phyloP scores from a whole-genome alignment of 2,329 filamentous ascomycete species.

The Penicillium paneum region DNA sequence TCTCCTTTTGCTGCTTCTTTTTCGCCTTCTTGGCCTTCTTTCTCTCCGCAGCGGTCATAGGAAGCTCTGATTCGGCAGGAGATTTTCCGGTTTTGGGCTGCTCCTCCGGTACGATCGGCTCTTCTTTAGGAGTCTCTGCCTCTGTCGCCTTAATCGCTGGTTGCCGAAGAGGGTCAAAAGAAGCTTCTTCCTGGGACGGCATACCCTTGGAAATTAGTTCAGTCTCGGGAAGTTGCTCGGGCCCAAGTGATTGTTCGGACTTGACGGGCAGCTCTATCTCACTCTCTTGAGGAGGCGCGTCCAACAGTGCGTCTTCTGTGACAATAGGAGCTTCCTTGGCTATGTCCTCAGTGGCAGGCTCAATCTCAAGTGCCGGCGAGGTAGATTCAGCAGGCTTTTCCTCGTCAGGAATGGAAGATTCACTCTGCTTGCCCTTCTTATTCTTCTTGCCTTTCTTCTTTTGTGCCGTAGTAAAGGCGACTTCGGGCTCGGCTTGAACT shows the following conservation, averaged over 20 bases:
- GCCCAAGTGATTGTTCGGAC: neutral
- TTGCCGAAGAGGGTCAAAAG: neutral
- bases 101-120: neutral
- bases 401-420: conserved; percentile 12
- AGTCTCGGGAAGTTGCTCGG: neutral
- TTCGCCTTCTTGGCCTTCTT: conserved; percentile 19
- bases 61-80: conserved; percentile 7
- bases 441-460: conserved; percentile 42
- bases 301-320: neutral
- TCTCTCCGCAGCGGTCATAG: conserved; percentile 17
- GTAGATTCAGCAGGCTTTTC: conserved; percentile 9
- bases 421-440: conserved; percentile 21
- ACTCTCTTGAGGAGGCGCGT: neutral
- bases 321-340: neutral
- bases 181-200: neutral
- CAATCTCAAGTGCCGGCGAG: neutral
- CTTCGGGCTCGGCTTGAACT: conserved; percentile 11
- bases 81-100: neutral
- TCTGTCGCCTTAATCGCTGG: neutral
- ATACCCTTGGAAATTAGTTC: neutral
- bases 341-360: neutral
- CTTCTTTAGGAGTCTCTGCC: neutral
- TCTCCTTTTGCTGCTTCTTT: conserved; percentile 15
- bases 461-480: conserved; percentile 18
- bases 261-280: neutral